Base-by-base conservation (phyloP, 2,329 filamentous ascomycete genomes). In the Thermomyces lanuginosus region DNA sequence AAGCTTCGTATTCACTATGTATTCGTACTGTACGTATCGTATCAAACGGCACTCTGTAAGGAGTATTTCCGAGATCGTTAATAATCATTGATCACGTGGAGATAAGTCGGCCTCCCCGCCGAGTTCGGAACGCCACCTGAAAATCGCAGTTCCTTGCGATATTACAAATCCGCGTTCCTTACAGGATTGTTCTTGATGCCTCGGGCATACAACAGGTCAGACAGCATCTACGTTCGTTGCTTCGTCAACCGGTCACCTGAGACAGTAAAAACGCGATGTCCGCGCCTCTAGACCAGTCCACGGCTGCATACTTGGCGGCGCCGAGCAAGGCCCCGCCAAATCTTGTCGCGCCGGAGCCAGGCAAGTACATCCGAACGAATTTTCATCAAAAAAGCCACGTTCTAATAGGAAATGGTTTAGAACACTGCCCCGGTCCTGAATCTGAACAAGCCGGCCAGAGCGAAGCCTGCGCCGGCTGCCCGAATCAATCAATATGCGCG, bases 401-500 rank as follows among this genome's bases (percentile, higher is more conserved):
- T 12, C 11, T 25, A 18, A 27, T 10, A 11, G 20, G 14, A 27
- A 28, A 36, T 27, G 37, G 21, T n/a, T 8, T 28, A 59, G 83
- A 95, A 55, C 84, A 95, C 61, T 98, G 89, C 46, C 86, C 86
- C 3, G 89, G 89, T 1, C 89, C 57, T 12, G 56, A 60, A 36
- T 61, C 58, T n/a, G 56, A 58, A 27, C 48, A 58, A 43, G 69
- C 69, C 24, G 69, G 68, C 26, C 56, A 65, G 53, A 64, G 63
- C 30, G 84, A 92, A 55, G 83, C 82, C 22, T 98, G 89, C 60
- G 81, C 76, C 24, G 84, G 84, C 28, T 98, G 89, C 47, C 89
- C 89, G 1, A 98, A 98, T 60, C 84, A 98, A 59, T 63, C 72
- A 24, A 92, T 98, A 43, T 98, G 89, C 61, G 84, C 86, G 10